Evolutionary conservation across 1,284 basidiomycete species (phyloP).

Genomic region (Tetrapyrgos nigripes): DNA sequence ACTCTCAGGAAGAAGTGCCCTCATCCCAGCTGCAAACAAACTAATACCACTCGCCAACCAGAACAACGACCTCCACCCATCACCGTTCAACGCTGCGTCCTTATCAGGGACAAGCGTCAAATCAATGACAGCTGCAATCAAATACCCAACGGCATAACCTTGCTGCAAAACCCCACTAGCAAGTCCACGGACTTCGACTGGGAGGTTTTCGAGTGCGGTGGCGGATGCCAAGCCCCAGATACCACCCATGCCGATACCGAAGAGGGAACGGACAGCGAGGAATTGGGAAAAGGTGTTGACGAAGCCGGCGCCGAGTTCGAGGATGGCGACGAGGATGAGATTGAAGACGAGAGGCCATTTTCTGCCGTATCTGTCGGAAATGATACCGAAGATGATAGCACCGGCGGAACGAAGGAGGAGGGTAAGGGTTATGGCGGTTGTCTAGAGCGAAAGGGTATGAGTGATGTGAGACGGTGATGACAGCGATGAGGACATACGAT

Average conservation of each 20-base stretch:
- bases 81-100: slow-evolving; percentile 10
- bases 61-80: slow-evolving; percentile 54
- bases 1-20: slow-evolving; percentile 69
- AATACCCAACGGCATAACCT: slow-evolving; percentile 70
- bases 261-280: slow-evolving; percentile 77
- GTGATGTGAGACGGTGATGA: not conserved
- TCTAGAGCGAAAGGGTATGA: slow-evolving; percentile 44
- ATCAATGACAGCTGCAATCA: slow-evolving; percentile 25
- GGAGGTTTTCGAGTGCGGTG: slow-evolving; percentile 90
- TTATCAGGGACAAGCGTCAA: slow-evolving; percentile 23
- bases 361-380: slow-evolving; percentile 88
- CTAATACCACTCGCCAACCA: slow-evolving; percentile 63
- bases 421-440: slow-evolving; percentile 90
- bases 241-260: slow-evolving; percentile 90
- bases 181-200: slow-evolving; percentile 86
- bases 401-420: slow-evolving; percentile 90
- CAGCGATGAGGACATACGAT: slow-evolving; percentile 56
- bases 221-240: slow-evolving; percentile 81
- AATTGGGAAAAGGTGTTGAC: slow-evolving; percentile 73
- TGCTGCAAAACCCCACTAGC: slow-evolving; percentile 87
- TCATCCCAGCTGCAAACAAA: slow-evolving; percentile 61
- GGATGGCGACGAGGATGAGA: slow-evolving; percentile 70
- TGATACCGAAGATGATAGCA: slow-evolving; percentile 83
- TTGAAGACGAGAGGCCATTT: slow-evolving; percentile 93
- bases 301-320: slow-evolving; percentile 84